Base-by-base conservation (phyloP, 352 stramenopile genomes). In the Phytophthora citricola region DNA sequence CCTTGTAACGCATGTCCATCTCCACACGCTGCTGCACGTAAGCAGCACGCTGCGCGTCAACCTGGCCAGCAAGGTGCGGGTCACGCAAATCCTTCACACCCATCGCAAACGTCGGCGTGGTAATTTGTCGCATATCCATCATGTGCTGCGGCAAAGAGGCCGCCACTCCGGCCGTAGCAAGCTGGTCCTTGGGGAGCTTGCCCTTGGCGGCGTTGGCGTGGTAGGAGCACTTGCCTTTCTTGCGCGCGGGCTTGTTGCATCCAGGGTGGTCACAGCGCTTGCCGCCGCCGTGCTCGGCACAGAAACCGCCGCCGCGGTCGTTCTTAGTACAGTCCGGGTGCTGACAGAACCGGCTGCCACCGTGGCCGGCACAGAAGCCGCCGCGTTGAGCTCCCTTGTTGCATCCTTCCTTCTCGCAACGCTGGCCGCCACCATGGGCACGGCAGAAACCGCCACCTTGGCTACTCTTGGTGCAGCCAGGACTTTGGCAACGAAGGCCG, bases 271-370 rank as follows among this genome's bases (percentile, higher is more conserved):
- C 82, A 68, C 89, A 97, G 15, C 88, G 85, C 60, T 93, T 92
- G 63, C 88, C 89, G 34, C 89, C 89, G 48, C 89, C 89, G 62
- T 97, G 89, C 50, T 93, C 82, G 4, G 88, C 88, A 63, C 89
- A 97, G 59, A 89, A 95, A 41, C 89, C 89, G 26, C 88, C 89
- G 11, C 89, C 88, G 17, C 88, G 85, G 63, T 95, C 89, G 59
- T 94, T 94, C 73, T 95, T 95, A 57, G 83, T 92, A 74, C 89
- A 97, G 49, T 92, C 87, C n/a, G 81, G 79, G 54, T 92, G 79
- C 68, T 92, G 79, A 74, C 89, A 97, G 34, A 93, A 90, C 27
- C 85, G 83, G 20, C 68, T 83, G 45, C 89, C 89, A n/a, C 89
- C 88, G 66, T 97, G 89, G 29, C 81, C 81, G 2, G 86, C 87